These are phyloP conservation scores for Leishmania turanica DNA, from an alignment of 208 protist genomes.

Conservation along the genomic window DNA sequence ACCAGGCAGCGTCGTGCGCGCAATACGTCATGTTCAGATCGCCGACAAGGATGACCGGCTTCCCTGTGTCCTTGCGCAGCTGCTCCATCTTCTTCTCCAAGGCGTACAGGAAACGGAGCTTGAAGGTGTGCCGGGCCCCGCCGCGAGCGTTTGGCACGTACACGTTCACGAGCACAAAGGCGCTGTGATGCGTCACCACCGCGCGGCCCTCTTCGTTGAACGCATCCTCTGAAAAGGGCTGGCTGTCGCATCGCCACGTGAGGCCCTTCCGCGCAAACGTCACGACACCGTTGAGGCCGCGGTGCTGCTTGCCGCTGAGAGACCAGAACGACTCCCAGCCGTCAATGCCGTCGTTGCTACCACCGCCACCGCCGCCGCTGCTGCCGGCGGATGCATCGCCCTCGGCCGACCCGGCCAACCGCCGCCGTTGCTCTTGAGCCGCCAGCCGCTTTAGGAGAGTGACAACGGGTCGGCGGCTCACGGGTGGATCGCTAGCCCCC, in stretches of 20 bases:
- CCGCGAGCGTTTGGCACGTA: constrained; percentile 88
- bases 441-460: constrained; percentile 12
- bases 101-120: constrained; percentile 58
- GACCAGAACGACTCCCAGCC: constrained; percentile 91
- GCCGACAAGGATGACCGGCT: constrained; percentile 77
- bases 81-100: constrained; percentile 45
- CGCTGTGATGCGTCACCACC: constrained; percentile 79
- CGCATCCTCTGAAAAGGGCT: constrained; percentile 65
- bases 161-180: constrained; percentile 83
- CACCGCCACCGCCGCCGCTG: constrained; percentile 1
- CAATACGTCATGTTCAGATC: constrained; percentile 90
- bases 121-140: constrained; percentile 56
- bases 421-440: not conserved
- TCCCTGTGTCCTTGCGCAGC: constrained; percentile 46
- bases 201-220: constrained; percentile 86
- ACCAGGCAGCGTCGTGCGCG: constrained; percentile 73
- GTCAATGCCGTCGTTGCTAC: constrained; percentile 36
- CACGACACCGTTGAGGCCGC: constrained; percentile 88
- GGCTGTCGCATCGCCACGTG: constrained; percentile 62
- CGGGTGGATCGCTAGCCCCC: constrained; percentile 61
- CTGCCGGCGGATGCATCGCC: not conserved
- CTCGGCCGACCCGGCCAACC: not conserved
- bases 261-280: constrained; percentile 81
- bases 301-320: constrained; percentile 61
- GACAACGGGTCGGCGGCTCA: constrained; percentile 23